phyloP scores from a whole-genome alignment of 139 green algal species.

The Pseudopediastrum boryanum region DNA sequence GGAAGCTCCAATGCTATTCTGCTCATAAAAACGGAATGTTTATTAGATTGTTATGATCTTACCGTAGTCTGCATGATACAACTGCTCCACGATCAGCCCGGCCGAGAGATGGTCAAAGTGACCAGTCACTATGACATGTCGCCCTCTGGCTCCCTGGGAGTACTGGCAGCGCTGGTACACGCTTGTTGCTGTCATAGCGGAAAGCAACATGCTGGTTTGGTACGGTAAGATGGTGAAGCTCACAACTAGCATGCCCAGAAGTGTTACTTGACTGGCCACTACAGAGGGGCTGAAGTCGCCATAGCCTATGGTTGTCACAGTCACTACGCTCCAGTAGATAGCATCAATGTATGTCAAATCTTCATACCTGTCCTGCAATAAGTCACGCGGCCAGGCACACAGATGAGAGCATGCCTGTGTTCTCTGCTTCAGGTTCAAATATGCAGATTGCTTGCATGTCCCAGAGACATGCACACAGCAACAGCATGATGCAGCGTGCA shows the following conservation, averaged over 20 bases:
- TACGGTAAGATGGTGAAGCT: conserved; percentile 27
- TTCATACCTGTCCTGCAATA: conserved; percentile 8
- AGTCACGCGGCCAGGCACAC: background rate
- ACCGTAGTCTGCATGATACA: conserved; percentile 28
- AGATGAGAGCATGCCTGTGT: background rate
- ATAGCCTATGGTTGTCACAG: conserved; percentile 31
- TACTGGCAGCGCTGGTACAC: conserved; percentile 15
- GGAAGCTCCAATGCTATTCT: background rate
- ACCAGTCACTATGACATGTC: conserved; percentile 21
- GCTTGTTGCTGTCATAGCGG: conserved; percentile 22
- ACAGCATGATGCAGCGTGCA: no score
- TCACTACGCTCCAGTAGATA: conserved; percentile 38
- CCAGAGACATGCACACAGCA: background rate
- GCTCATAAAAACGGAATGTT: background rate
- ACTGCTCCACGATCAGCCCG: background rate
- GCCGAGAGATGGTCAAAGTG: background rate
- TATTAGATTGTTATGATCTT: background rate
- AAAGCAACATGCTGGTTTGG: conserved; percentile 13
- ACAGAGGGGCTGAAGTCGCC: conserved; percentile 21
- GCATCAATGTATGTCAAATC: conserved; percentile 11
- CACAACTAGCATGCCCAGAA: conserved; percentile 25
- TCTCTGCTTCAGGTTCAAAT: background rate
- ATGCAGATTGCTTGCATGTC: background rate
- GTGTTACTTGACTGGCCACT: background rate
- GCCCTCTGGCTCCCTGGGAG: background rate